Evolutionary conservation across 2,329 filamentous ascomycete genomes (phyloP), one percentile per base, ranked within the genome.

Genomic region (Alternaria metachromatica): DNA sequence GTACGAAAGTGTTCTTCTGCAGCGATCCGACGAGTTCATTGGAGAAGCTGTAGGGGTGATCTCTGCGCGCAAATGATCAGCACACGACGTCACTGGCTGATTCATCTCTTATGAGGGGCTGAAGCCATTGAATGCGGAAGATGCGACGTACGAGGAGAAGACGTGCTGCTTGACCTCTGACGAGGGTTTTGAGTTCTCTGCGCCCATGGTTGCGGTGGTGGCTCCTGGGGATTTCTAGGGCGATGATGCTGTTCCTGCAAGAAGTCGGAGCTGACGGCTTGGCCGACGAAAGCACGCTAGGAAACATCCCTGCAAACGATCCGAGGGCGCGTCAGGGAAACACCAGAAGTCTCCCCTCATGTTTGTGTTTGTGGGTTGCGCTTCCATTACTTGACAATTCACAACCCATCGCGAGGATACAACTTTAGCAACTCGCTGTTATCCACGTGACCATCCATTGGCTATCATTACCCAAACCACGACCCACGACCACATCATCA

Each of bases 1-100:
- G 59, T 87, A 97, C 94, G 89, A 97, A 94, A 73, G 91, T 87
- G 84, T 89, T 97, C 66, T 89, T 88, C 81, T 97, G 93, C 65
- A 98, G 86, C 65, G 90, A 89, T 76, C 97, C 90, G 75, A 96
- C 87, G 76, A 97, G 86, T 77, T 92, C 90, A 77, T 92, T 89
- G 70, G 94, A 97, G 81, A 97, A 90, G 71, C 87, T 85, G 67
- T 91, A 85, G 65, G 89, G 88, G 45, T 87, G 84, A 71, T 88
- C 84, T 75, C 87, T 89, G 74, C 67, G 65, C 67, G 69, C 70
- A 80, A 76, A 77, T 81, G 70, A 70, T 77, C 62, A 72, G 73
- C 65, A 63, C 54, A 41, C 48, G 44, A 58, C 50, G 49, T 54
- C 45, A 63, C 46, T 59, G 25, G 70, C 45, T 50, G 13, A 26